These are phyloP conservation scores for Rubia yunnanensis DNA, from an alignment of 257 asterid genomes.

Conservation along the genomic window DNA sequence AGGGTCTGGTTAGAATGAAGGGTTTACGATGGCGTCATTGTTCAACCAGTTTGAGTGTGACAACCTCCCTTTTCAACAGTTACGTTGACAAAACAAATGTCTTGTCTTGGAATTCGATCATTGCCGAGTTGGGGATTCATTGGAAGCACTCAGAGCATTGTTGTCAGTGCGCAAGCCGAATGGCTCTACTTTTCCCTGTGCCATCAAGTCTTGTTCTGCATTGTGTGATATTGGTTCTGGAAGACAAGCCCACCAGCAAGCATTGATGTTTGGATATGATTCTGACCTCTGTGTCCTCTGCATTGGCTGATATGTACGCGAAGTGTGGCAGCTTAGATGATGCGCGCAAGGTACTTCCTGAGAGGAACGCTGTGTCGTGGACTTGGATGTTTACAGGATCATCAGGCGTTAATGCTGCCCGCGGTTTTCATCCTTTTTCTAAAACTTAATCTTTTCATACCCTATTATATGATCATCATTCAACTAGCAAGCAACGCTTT, in stretches of 20 bases:
- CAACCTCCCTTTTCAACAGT: constrained; percentile 50
- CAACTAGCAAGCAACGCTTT: no score
- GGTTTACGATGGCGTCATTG: constrained; percentile 5
- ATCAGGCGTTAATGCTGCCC: no score
- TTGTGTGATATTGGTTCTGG: constrained; percentile 68
- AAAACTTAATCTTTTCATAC: no score
- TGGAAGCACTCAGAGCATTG: constrained; percentile 77
- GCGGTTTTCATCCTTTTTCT: no score
- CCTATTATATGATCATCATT: no score
- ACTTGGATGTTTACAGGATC: constrained; percentile 82
- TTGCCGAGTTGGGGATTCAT: constrained; percentile 71
- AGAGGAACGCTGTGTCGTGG: constrained; percentile 84
- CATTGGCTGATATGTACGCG: constrained; percentile 76
- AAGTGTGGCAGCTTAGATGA: constrained; percentile 56
- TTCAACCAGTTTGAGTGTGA: constrained; percentile 35
- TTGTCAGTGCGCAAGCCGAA: constrained; percentile 82
- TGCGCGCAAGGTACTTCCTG: constrained; percentile 57
- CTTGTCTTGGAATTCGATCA: constrained; percentile 87
- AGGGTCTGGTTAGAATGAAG: neutral
- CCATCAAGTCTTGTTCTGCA: constrained; percentile 82
- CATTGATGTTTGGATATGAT: constrained; percentile 53
- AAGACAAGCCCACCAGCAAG: constrained; percentile 84
- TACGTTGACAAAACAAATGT: constrained; percentile 61
- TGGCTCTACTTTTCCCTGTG: constrained; percentile 73
- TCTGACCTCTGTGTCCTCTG: constrained; percentile 58